Percentiles rank a stretch among this genome's conserved stretches.
These are phyloP conservation scores for Hypoxylon fragiforme DNA, from an alignment of 495 filamentous ascomycete species.

Conservation along the genomic window DNA sequence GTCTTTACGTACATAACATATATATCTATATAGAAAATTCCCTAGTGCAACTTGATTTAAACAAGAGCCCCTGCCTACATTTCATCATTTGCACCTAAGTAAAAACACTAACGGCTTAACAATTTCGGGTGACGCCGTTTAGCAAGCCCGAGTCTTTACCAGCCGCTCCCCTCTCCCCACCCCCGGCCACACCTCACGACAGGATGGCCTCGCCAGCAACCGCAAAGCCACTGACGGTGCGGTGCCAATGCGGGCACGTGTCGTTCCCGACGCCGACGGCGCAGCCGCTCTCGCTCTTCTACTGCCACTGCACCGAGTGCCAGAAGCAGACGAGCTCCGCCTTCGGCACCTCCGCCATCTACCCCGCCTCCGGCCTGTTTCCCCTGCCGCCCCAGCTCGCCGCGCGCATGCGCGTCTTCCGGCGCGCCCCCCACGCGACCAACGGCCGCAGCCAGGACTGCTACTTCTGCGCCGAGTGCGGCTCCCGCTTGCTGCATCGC, in stretches of 20 bases:
- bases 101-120: no score
- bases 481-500: conserved; percentile 54
- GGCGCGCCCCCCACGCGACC: conserved; percentile 43
- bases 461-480: conserved; percentile 56
- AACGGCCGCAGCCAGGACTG: conserved; percentile 53
- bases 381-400: conserved; percentile 46
- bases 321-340: conserved; percentile 60
- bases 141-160: no score
- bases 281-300: conserved; percentile 50
- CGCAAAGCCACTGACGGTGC: conserved; percentile 33
- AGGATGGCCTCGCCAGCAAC: no score
- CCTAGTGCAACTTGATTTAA: no score
- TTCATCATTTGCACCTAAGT: no score
- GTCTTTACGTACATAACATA: no score
- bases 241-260: conserved; percentile 58
- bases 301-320: conserved; percentile 66
- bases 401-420: conserved; percentile 42
- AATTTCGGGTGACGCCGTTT: no score
- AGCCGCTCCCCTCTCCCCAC: no score
- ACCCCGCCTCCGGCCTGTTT: conserved; percentile 49
- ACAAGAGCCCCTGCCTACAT: no score
- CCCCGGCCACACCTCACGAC: background rate
- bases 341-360: conserved; percentile 59
- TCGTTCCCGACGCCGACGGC: conserved; percentile 50
- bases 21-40: no score